A percentile compares a stretch with the other conserved stretches of the same genome.
These are phyloP conservation scores for Rhodotorula sp. DNA, from an alignment of 1,284 basidiomycete genomes.

Conservation along the genomic window DNA sequence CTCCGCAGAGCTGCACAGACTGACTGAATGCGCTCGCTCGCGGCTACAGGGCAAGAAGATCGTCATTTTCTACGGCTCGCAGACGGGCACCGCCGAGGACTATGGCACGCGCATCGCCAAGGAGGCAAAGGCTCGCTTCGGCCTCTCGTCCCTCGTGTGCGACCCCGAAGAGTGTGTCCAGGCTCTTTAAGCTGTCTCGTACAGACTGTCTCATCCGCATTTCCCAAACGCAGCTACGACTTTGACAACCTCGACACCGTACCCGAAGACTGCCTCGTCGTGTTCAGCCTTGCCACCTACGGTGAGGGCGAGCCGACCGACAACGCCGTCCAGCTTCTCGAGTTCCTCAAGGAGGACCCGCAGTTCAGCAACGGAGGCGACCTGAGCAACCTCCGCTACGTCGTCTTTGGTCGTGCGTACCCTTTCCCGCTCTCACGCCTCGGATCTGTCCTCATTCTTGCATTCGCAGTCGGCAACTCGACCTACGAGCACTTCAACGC, in stretches of 20 bases:
- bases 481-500: slow-evolving; percentile 90
- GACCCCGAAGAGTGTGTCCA: slow-evolving; percentile 77
- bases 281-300: slow-evolving; percentile 97
- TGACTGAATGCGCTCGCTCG: background rate
- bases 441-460: background rate
- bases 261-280: slow-evolving; percentile 78
- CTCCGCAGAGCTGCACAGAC: background rate
- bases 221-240: slow-evolving; percentile 64
- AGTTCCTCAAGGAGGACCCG: slow-evolving; percentile 80
- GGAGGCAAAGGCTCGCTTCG: slow-evolving; percentile 87
- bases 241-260: slow-evolving; percentile 92
- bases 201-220: background rate
- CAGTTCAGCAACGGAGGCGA: slow-evolving; percentile 79
- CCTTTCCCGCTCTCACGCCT: background rate
- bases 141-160: slow-evolving; percentile 86
- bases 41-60: slow-evolving; percentile 72
- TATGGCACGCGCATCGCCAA: slow-evolving; percentile 47
- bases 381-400: slow-evolving; percentile 87
- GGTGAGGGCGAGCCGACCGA: slow-evolving; percentile 97
- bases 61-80: slow-evolving; percentile 93
- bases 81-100: slow-evolving; percentile 95
- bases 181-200: background rate
- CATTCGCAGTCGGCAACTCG: slow-evolving; percentile 36
- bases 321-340: slow-evolving; percentile 93
- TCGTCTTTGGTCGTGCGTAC: slow-evolving; percentile 71